Percentiles rank a stretch among this genome's conserved stretches.
These are phyloP conservation scores for Coemansia sp. DNA, from an alignment of 192 early-diverging fungal species.

Conservation along the genomic window DNA sequence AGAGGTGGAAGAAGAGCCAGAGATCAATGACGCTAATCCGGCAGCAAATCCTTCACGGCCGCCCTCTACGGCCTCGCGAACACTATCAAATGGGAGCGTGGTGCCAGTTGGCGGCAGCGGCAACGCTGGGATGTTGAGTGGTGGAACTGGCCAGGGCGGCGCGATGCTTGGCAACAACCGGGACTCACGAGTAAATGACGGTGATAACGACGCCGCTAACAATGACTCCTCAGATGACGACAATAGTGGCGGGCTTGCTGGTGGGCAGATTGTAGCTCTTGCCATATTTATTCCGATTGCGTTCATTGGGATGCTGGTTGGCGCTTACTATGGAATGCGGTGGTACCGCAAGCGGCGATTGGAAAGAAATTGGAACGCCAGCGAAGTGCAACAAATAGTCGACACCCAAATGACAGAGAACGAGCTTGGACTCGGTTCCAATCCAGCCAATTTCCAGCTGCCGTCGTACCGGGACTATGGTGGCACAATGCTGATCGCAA, in stretches of 20 bases:
- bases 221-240: neutral
- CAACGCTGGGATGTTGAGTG: neutral
- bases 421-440: constrained; percentile 18
- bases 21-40: neutral
- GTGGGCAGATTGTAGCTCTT: constrained; percentile 23
- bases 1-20: neutral
- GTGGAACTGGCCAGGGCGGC: neutral
- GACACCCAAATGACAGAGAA: constrained; percentile 40
- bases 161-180: neutral
- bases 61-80: neutral
- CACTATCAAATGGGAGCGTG: neutral
- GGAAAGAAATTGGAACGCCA: constrained; percentile 22
- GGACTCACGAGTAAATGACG: neutral
- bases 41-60: neutral
- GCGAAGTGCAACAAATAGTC: constrained; percentile 32
- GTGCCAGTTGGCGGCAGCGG: neutral
- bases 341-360: constrained; percentile 26
- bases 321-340: constrained; percentile 15
- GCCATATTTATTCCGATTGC: constrained; percentile 10
- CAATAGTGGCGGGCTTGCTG: neutral
- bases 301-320: constrained; percentile 19
- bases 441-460: constrained; percentile 20
- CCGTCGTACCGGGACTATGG: constrained; percentile 41
- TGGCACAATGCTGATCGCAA: constrained; percentile 33
- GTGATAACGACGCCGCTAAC: neutral